phyloP scores from a whole-genome alignment of 2,329 filamentous ascomycete species.

The Alternaria atra region DNA sequence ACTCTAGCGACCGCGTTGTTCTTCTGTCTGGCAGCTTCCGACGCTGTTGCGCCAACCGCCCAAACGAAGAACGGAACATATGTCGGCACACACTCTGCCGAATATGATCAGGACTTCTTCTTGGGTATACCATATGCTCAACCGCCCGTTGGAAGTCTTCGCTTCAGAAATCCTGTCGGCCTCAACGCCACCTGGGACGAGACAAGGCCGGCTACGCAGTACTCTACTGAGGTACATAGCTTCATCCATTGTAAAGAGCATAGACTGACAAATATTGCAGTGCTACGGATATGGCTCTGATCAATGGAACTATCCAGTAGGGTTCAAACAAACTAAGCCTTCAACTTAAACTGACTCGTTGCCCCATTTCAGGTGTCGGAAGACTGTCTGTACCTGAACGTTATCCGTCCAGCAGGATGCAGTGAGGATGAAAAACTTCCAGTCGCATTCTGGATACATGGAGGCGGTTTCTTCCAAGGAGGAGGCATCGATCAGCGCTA shows the following conservation, averaged over 20 bases:
- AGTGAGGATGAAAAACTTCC: constrained; percentile 54
- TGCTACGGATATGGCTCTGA: constrained; percentile 49
- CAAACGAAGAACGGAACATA: constrained; percentile 57
- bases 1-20: constrained; percentile 23
- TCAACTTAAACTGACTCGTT: not conserved
- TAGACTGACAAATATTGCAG: constrained; percentile 33
- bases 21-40: constrained; percentile 21
- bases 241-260: not conserved
- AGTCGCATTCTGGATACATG: constrained; percentile 65
- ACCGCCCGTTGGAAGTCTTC: constrained; percentile 53
- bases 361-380: constrained; percentile 55
- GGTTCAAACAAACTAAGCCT: not conserved
- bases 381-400: constrained; percentile 61
- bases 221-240: constrained; percentile 31
- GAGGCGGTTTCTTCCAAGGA: constrained; percentile 60
- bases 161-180: constrained; percentile 60
- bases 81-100: constrained; percentile 48
- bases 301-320: constrained; percentile 54
- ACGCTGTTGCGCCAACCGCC: constrained; percentile 41
- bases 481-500: constrained; percentile 63
- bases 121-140: constrained; percentile 60
- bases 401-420: constrained; percentile 55
- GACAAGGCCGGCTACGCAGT: constrained; percentile 49
- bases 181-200: constrained; percentile 55
- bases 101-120: constrained; percentile 58